Evolutionary conservation across 164 flowering plant species (phyloP).

Genomic region (Santalum album): DNA sequence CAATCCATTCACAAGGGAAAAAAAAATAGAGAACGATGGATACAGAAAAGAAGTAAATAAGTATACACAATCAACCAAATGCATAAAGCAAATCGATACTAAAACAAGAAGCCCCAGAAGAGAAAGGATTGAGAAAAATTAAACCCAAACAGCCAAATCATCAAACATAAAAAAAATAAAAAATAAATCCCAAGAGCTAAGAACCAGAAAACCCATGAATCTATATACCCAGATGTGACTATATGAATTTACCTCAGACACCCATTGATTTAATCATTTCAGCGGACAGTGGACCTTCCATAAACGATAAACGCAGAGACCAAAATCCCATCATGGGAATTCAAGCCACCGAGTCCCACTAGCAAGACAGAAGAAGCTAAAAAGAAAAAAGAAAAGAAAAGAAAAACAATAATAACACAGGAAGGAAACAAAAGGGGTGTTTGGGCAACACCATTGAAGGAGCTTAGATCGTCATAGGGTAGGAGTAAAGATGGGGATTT

Average conservation of each 20-base stretch:
- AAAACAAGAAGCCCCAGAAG: too few species aligned
- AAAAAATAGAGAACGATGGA: neutral
- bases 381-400: slow-evolving; percentile 10
- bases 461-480: slow-evolving; percentile 58
- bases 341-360: slow-evolving; percentile 18
- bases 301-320: slow-evolving; percentile 4
- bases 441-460: slow-evolving; percentile 37
- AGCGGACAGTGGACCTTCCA: slow-evolving; percentile 7
- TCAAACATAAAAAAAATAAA: slow-evolving; percentile 1
- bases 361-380: slow-evolving; percentile 8
- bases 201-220: slow-evolving; percentile 9
- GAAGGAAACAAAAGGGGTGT: slow-evolving; percentile 26
- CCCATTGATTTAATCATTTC: slow-evolving; percentile 29
- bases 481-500: slow-evolving; percentile 36
- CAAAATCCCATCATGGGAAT: slow-evolving; percentile 22
- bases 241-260: slow-evolving; percentile 53
- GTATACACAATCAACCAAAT: neutral
- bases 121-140: too few species aligned
- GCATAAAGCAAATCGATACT: too few species aligned
- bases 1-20: slow-evolving; percentile 6
- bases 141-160: slow-evolving; percentile 12
- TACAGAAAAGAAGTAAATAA: slow-evolving; percentile 1
- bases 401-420: slow-evolving; percentile 2
- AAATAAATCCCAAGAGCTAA: too few species aligned
- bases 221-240: slow-evolving; percentile 7